These are phyloP conservation scores for Brassica balearica DNA, from an alignment of 441 rosid genomes.

Conservation along the genomic window DNA sequence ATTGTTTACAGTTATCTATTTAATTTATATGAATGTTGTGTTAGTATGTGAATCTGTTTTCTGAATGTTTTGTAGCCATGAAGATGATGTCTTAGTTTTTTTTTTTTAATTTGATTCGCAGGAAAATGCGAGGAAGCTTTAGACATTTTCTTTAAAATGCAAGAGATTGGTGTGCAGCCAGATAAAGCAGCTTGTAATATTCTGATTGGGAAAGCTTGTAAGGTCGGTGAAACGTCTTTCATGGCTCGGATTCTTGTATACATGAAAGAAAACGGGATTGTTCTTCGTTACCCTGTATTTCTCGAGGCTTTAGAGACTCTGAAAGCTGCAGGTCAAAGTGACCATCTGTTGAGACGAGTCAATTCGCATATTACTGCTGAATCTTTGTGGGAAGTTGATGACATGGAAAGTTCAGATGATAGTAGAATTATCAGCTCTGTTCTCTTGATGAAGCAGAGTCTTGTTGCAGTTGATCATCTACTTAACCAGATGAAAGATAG, in stretches of 20 bases:
- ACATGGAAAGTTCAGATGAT: constrained; percentile 39
- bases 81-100: constrained; percentile 16
- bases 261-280: constrained; percentile 66
- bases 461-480: constrained; percentile 59
- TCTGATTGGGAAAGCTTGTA: constrained; percentile 73
- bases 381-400: constrained; percentile 41
- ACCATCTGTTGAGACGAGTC: constrained; percentile 64
- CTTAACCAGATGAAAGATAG: constrained; percentile 53
- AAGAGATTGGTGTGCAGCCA: constrained; percentile 76
- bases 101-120: constrained; percentile 38
- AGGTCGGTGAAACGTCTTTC: constrained; percentile 52
- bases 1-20: too few species aligned
- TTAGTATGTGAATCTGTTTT: neutral
- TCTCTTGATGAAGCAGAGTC: constrained; percentile 72
- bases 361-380: constrained; percentile 69
- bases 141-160: constrained; percentile 78
- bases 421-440: constrained; percentile 48
- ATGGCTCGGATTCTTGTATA: constrained; percentile 58
- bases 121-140: constrained; percentile 77
- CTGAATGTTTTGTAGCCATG: constrained; percentile 5
- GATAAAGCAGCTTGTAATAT: constrained; percentile 94
- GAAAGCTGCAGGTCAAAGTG: constrained; percentile 56
- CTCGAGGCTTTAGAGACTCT: constrained; percentile 59
- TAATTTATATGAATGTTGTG: neutral
- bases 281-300: constrained; percentile 74